These are phyloP conservation scores for Cucumis hystrix DNA, from an alignment of 306 rosid genomes.

Conservation along the genomic window DNA sequence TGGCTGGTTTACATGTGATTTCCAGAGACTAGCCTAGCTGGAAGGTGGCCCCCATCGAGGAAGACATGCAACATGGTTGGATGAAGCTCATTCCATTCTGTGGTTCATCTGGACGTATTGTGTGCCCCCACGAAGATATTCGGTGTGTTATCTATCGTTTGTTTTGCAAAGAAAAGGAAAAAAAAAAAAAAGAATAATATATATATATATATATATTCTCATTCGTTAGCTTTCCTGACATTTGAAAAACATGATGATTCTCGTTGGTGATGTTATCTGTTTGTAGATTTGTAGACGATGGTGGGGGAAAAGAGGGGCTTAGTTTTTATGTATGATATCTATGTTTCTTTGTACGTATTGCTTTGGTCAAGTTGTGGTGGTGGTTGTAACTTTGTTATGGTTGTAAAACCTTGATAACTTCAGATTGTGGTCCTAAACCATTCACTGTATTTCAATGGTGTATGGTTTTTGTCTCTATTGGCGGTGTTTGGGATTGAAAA, in stretches of 20 bases:
- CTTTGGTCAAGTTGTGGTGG: background rate
- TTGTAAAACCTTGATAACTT: background rate
- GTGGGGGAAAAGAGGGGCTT: background rate
- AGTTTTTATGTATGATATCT: background rate
- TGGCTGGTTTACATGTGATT: slow-evolving; percentile 1
- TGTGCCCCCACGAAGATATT: background rate
- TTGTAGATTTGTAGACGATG: background rate
- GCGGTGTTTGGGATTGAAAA: background rate
- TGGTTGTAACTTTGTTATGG: background rate
- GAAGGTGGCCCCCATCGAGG: background rate
- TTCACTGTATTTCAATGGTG: background rate
- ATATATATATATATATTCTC: background rate
- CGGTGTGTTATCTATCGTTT: background rate
- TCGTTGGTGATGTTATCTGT: background rate
- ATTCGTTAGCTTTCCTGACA: background rate
- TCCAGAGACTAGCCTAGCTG: background rate
- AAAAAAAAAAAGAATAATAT: too few relatives aligned
- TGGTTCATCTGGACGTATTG: background rate
- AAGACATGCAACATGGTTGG: slow-evolving; percentile 1
- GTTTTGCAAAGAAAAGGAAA: background rate
- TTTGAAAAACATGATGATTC: background rate
- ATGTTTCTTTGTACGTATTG: background rate
- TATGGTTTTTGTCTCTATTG: background rate
- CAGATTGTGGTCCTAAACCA: background rate
- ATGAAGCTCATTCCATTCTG: background rate